Conservation (phyloP, 75 land plant species). For the Chamaecyparis obtusa region DNA sequence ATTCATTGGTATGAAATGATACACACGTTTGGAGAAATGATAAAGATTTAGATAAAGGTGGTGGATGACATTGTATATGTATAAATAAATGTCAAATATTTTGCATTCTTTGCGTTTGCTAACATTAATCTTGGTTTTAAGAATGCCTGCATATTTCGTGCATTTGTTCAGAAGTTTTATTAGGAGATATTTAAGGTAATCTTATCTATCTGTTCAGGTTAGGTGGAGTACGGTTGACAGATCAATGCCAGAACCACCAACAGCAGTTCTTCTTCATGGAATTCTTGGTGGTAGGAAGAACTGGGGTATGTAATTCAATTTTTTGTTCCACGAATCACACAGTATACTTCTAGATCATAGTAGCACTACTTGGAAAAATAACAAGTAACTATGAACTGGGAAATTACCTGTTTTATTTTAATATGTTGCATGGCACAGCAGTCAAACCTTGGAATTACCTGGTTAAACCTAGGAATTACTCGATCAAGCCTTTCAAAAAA, state of each 20-base stretch:
- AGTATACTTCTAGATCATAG: neutral
- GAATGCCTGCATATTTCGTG: neutral
- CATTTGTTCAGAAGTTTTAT: neutral
- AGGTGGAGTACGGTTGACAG: conserved; percentile 60
- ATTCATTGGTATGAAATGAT: neutral
- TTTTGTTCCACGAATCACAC: neutral
- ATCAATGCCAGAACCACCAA: conserved; percentile 77
- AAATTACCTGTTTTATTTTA: no score
- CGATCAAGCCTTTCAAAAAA: neutral
- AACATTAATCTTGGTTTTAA: neutral
- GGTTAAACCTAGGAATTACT: neutral
- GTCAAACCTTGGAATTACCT: neutral
- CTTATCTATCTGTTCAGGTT: conserved; percentile 45
- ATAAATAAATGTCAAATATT: neutral
- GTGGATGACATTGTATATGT: neutral
- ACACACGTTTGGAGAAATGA: neutral
- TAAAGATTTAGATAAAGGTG: neutral
- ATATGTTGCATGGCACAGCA: neutral
- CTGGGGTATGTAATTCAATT: conserved; percentile 64
- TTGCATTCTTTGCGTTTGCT: neutral
- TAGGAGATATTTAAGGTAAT: neutral
- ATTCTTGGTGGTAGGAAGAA: conserved; percentile 93
- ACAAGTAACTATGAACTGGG: no score
- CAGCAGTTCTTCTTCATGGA: conserved; percentile 95
- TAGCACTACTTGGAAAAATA: neutral